Percentiles rank a stretch among this genome's conserved stretches.
These are phyloP conservation scores for Diaporthe ilicicola DNA, from an alignment of 2,329 filamentous ascomycete species.

Conservation along the genomic window DNA sequence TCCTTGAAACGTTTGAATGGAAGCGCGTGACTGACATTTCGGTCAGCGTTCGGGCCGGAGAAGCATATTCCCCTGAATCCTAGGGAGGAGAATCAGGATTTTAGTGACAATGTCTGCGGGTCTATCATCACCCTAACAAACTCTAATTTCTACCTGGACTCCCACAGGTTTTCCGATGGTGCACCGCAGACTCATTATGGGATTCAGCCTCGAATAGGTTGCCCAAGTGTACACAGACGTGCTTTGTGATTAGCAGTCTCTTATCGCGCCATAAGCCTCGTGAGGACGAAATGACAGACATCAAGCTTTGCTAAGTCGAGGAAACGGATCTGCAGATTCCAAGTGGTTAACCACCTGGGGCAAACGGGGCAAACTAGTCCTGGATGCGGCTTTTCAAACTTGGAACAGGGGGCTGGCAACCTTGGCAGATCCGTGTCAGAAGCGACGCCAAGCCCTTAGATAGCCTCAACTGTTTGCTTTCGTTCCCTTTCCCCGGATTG, in stretches of 20 bases:
- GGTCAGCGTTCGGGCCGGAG: neutral
- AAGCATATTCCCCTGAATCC: neutral
- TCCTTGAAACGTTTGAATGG: neutral
- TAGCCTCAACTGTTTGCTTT: neutral
- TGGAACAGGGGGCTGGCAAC: neutral
- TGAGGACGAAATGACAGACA: neutral
- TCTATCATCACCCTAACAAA: too few relatives aligned
- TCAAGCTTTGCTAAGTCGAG: neutral
- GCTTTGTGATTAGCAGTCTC: neutral
- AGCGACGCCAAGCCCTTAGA: neutral
- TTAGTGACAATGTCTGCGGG: too few relatives aligned
- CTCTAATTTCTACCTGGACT: too few relatives aligned
- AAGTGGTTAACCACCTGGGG: neutral
- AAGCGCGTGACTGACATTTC: neutral
- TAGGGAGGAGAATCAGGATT: too few relatives aligned
- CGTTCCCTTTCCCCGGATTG: conserved; percentile 3
- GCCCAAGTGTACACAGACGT: neutral
- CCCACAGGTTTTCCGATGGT: too few relatives aligned
- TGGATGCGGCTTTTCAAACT: neutral
- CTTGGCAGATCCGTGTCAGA: neutral
- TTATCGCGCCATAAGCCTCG: neutral
- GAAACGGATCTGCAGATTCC: neutral
- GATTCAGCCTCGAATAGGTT: neutral
- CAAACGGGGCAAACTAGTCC: conserved; percentile 7
- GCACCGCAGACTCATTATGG: too few relatives aligned